Conservation (phyloP, 129 eudicot genomes). For the Oenanthe sinensis region DNA sequence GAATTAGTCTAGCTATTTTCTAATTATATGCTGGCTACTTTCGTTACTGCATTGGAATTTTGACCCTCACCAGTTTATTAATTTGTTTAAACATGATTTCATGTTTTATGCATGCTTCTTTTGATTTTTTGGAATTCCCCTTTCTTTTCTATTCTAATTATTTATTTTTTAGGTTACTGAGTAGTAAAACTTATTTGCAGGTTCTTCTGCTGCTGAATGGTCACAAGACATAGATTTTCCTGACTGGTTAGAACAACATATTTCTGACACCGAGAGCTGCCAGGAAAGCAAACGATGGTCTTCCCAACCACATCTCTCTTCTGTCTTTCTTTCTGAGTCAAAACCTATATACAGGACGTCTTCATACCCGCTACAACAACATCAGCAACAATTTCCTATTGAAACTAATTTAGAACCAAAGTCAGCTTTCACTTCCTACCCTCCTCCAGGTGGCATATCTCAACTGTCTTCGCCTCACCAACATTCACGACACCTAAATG, state of each 20-base stretch:
- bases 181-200: conserved; percentile 26
- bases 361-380: conserved; percentile 70
- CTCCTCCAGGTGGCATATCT: conserved; percentile 61
- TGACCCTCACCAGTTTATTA: neutral
- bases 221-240: conserved; percentile 61
- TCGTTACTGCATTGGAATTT: neutral
- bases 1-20: conserved; percentile 36
- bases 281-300: conserved; percentile 77
- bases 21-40: neutral
- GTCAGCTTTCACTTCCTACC: conserved; percentile 72
- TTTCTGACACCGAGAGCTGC: conserved; percentile 59
- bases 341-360: conserved; percentile 74
- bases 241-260: conserved; percentile 68
- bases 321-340: conserved; percentile 26
- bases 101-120: neutral
- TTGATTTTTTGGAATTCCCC: neutral
- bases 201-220: conserved; percentile 97
- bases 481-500: conserved; percentile 31
- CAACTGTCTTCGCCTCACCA: conserved; percentile 40
- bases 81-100: neutral
- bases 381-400: conserved; percentile 52
- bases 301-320: conserved; percentile 60
- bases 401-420: conserved; percentile 59
- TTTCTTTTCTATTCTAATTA: neutral
- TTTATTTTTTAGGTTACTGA: neutral